Conservation (phyloP, 768 basidiomycete genomes). For the Suillus fuscotomentosus region DNA sequence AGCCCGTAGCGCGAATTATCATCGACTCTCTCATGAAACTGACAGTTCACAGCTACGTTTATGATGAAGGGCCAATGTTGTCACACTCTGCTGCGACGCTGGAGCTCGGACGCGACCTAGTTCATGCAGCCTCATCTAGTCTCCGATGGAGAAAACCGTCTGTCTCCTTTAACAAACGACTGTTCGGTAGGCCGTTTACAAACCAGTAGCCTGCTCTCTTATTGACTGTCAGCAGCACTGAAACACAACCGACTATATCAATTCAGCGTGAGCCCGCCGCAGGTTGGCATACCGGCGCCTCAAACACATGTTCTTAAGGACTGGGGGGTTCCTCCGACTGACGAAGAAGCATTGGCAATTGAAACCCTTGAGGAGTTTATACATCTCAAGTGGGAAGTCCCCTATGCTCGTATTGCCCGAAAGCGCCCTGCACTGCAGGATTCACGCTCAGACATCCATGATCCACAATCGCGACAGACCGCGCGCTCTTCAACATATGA, state of each 20-base stretch:
- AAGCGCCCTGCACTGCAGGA: neutral
- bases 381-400: neutral
- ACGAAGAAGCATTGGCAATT: slow-evolving; percentile 36
- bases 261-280: slow-evolving; percentile 22
- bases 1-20: neutral
- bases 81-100: slow-evolving; percentile 5
- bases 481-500: neutral
- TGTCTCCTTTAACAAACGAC: neutral
- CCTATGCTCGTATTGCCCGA: neutral
- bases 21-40: slow-evolving; percentile 8
- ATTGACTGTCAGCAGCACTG: slow-evolving; percentile 16
- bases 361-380: slow-evolving; percentile 44
- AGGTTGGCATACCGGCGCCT: neutral
- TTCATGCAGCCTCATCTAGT: slow-evolving; percentile 11
- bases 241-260: slow-evolving; percentile 18
- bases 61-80: neutral
- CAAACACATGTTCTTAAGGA: slow-evolving; percentile 25
- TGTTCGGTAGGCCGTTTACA: neutral
- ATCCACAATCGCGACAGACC: slow-evolving; percentile 7
- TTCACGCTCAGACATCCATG: neutral
- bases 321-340: slow-evolving; percentile 38
- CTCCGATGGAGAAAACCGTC: slow-evolving; percentile 20
- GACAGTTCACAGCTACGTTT: slow-evolving; percentile 23
- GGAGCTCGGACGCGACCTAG: slow-evolving; percentile 23
- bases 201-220: neutral